Evolutionary conservation across 1,284 basidiomycete species (phyloP).

Genomic region (Ustilago trichophora): DNA sequence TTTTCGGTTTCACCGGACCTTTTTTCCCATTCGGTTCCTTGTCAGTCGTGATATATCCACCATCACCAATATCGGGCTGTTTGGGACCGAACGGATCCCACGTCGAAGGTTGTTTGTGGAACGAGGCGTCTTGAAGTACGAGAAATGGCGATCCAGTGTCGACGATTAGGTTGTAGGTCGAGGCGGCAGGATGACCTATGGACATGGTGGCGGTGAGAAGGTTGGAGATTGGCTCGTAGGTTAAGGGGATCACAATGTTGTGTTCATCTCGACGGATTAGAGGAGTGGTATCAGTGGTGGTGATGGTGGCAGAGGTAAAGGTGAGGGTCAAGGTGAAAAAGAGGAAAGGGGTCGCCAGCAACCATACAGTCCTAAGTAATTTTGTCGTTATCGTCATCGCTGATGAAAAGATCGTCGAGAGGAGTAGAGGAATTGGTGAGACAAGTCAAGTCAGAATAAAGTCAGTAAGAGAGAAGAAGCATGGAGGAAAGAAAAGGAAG

Average conservation of each 20-base stretch:
- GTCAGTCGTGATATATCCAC: slow-evolving; percentile 13
- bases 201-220: slow-evolving; percentile 21
- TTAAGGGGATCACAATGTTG: slow-evolving; percentile 11
- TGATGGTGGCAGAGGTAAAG: neutral
- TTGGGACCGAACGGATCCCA: neutral
- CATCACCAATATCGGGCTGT: neutral
- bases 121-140: slow-evolving; percentile 1
- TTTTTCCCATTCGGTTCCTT: neutral
- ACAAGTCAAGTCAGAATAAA: too few species aligned
- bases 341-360: neutral
- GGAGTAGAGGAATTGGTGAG: too few species aligned
- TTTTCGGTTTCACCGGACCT: slow-evolving; percentile 5
- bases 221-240: slow-evolving; percentile 2
- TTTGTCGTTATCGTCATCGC: too few species aligned
- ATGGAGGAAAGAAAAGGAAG: too few species aligned
- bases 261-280: slow-evolving; percentile 4
- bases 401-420: too few species aligned
- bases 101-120: neutral
- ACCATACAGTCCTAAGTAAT: too few species aligned
- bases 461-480: too few species aligned
- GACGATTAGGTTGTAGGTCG: slow-evolving; percentile 31
- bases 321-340: too few species aligned
- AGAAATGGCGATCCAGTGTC: slow-evolving; percentile 40
- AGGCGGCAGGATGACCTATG: slow-evolving; percentile 7
- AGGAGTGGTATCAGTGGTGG: too few species aligned